phyloP scores from a whole-genome alignment of 768 basidiomycete species.

The Hypsizygus marmoreus region DNA sequence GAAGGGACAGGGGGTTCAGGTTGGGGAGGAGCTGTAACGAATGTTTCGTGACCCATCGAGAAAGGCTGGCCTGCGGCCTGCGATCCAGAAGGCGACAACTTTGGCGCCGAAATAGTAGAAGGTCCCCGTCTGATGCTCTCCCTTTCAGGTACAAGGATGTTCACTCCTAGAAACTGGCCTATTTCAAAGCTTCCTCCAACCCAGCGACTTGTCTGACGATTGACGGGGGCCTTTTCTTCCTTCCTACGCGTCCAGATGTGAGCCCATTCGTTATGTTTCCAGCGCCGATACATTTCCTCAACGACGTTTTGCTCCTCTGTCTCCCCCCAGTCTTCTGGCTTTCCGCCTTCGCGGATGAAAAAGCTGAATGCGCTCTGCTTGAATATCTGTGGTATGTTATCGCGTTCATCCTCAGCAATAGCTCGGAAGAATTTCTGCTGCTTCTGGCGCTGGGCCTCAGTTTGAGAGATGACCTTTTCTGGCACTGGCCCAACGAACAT shows the following conservation, averaged over 20 bases:
- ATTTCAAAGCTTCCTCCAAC: conserved; percentile 78
- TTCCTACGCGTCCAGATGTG: conserved; percentile 40
- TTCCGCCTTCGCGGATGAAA: conserved; percentile 67
- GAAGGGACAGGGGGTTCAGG: conserved; percentile 2
- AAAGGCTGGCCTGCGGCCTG: conserved; percentile 7
- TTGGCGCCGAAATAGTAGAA: conserved; percentile 11
- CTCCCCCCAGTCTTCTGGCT: conserved; percentile 67
- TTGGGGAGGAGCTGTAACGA: conserved; percentile 26
- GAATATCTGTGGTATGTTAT: conserved; percentile 48
- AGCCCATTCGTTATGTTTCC: conserved; percentile 73
- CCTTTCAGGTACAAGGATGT: conserved; percentile 49
- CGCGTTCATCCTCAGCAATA: conserved; percentile 27
- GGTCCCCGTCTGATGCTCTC: conserved; percentile 15
- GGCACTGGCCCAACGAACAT: conserved; percentile 81
- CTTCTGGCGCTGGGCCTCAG: conserved; percentile 34
- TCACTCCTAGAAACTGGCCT: conserved; percentile 73
- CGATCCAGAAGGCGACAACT: conserved; percentile 1
- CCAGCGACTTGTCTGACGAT: conserved; percentile 43
- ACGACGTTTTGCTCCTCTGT: conserved; percentile 48
- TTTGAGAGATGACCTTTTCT: conserved; percentile 50
- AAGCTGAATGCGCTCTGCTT: conserved; percentile 63
- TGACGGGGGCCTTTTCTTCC: conserved; percentile 27
- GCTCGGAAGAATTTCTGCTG: conserved; percentile 25
- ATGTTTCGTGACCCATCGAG: conserved; percentile 21
- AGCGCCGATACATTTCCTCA: conserved; percentile 59